Conservation (phyloP, 768 basidiomycete species). For the Russula ochroleuca region DNA sequence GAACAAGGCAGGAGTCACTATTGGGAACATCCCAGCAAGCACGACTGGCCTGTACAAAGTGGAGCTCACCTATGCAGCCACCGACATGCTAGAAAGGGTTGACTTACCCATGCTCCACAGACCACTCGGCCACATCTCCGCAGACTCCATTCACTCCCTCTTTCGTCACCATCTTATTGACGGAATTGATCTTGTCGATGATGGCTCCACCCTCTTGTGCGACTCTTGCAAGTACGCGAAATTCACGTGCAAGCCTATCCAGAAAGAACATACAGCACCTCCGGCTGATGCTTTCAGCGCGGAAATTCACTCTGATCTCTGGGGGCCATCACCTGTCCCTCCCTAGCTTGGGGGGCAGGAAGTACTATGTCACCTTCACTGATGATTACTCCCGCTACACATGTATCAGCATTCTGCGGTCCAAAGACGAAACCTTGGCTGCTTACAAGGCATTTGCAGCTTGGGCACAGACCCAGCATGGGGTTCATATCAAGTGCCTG, state of each 20-base stretch:
- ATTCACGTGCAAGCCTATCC: not conserved
- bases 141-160: not conserved
- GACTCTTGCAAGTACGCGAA: not conserved
- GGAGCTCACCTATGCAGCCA: too few species aligned
- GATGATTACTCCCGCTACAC: slow-evolving; percentile 36
- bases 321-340: slow-evolving; percentile 20
- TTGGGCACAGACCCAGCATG: slow-evolving; percentile 31
- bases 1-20: too few species aligned
- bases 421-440: slow-evolving; percentile 33
- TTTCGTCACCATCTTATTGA: not conserved
- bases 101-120: not conserved
- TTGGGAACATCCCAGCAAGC: too few species aligned
- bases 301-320: slow-evolving; percentile 17
- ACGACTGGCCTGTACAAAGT: too few species aligned
- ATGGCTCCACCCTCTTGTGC: not conserved
- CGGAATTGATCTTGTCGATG: too few species aligned
- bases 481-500: slow-evolving; percentile 32
- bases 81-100: too few species aligned
- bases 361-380: slow-evolving; percentile 38
- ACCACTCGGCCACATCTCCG: not conserved
- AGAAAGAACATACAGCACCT: not conserved
- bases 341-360: slow-evolving; percentile 29
- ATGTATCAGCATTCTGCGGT: slow-evolving; percentile 30
- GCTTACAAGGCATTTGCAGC: slow-evolving; percentile 32
- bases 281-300: slow-evolving; percentile 5